Evolutionary conservation across 495 filamentous ascomycete genomes (phyloP).

Genomic region (Aspergillus saccharolyticus): DNA sequence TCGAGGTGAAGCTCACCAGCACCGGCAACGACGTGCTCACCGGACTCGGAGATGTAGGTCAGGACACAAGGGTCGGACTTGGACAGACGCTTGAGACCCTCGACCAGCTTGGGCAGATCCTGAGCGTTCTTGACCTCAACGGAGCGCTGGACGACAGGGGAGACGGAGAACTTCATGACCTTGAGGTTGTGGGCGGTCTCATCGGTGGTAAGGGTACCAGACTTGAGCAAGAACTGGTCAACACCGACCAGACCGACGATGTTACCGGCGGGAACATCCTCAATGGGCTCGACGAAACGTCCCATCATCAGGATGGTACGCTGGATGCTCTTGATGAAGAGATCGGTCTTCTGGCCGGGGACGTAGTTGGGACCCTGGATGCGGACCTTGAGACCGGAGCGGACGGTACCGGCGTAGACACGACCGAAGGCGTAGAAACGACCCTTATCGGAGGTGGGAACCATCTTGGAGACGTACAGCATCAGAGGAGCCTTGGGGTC

Average conservation of each 20-base stretch:
- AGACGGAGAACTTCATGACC: constrained; percentile 99
- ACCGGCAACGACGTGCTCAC: constrained; percentile 98
- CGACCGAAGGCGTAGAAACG: constrained; percentile 99
- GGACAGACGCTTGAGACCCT: constrained; percentile 99
- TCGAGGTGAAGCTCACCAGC: constrained; percentile 98
- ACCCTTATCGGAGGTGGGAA: constrained; percentile 98
- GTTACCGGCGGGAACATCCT: constrained; percentile 98
- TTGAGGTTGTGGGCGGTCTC: constrained; percentile 99
- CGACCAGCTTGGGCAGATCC: constrained; percentile 98
- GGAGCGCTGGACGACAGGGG: constrained; percentile 95
- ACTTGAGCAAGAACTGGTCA: constrained; percentile 99
- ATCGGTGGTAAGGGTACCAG: constrained; percentile 94
- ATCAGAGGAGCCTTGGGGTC: constrained; percentile 97
- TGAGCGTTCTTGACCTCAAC: constrained; percentile 99
- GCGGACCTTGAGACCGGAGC: constrained; percentile 97
- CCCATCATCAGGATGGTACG: constrained; percentile 99
- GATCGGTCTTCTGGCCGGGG: constrained; percentile 96
- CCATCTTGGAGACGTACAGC: constrained; percentile 99
- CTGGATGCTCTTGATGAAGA: constrained; percentile 99
- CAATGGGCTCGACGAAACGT: constrained; percentile 97
- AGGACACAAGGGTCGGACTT: constrained; percentile 99
- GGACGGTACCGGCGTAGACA: constrained; percentile 98
- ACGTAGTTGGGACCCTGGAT: constrained; percentile 99
- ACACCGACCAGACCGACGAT: constrained; percentile 98
- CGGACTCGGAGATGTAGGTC: constrained; percentile 79